phyloP scores from a whole-genome alignment of 163 green algal species.

The Scenedesmus sp. region DNA sequence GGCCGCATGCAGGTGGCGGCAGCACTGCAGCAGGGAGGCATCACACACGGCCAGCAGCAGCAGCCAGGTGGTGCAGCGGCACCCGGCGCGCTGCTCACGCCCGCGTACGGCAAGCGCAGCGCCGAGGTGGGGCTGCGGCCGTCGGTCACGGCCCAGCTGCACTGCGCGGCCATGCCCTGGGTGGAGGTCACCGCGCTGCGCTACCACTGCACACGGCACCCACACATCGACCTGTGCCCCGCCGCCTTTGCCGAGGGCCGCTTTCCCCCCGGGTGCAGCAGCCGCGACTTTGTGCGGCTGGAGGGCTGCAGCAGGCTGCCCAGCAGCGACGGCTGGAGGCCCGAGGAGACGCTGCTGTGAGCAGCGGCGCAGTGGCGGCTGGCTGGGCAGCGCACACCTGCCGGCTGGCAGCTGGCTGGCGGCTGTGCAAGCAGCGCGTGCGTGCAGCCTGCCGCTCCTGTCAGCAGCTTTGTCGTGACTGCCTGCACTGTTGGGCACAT shows the following conservation, averaged over 20 bases:
- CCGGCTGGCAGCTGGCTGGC: background rate
- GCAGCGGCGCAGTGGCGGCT: background rate
- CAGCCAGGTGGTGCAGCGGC: background rate
- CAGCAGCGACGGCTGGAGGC: slow-evolving; percentile 78
- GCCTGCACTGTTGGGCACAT: background rate
- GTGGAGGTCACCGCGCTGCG: slow-evolving; percentile 83
- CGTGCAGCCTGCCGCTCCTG: too few species aligned
- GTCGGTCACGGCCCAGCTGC: slow-evolving; percentile 56
- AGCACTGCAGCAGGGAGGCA: background rate
- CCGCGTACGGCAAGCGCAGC: slow-evolving; percentile 3
- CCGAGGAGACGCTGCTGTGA: slow-evolving; percentile 91
- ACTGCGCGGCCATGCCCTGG: slow-evolving; percentile 85
- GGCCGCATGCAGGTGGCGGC: slow-evolving; percentile 2
- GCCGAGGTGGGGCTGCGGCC: slow-evolving; percentile 38
- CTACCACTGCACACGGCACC: slow-evolving; percentile 90
- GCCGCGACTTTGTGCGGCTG: slow-evolving; percentile 90
- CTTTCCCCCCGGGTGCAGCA: slow-evolving; percentile 83
- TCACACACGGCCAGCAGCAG: background rate
- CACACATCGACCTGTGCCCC: slow-evolving; percentile 92
- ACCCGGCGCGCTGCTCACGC: slow-evolving; percentile 13
- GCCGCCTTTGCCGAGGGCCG: slow-evolving; percentile 86
- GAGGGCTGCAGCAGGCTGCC: slow-evolving; percentile 53
- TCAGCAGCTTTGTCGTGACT: too few species aligned
- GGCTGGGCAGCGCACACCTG: background rate
- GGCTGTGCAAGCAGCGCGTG: too few species aligned